Evolutionary conservation across 176 grass and related monocot genomes (phyloP), one percentile per base, ranked within the genome.

Genomic region (Bolboschoenus planiculmis): DNA sequence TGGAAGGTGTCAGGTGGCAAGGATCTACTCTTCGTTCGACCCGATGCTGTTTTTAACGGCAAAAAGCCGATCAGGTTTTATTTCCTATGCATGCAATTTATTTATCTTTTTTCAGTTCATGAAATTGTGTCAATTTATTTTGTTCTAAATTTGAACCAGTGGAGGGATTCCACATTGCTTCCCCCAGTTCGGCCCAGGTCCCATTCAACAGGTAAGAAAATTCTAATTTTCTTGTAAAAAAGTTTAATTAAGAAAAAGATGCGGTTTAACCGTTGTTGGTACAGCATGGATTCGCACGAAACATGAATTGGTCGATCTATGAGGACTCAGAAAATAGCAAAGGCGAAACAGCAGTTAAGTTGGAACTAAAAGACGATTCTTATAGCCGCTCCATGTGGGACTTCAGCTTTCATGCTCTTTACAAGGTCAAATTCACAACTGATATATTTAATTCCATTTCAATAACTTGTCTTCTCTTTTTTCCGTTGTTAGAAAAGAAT

Each of bases 161-260:
- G 95, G 95, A 31, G 95, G 95, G 83, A 91, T 98, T 84, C 95
- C 95, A 87, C 95, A 98, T 87, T 98, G 95, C 86, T 97, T 98
- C 43, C 95, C 95, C 16, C 95, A 98, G 79, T 98, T 98, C 65
- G 95, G 95, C 62, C 95, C 95, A 48, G 92, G 95, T 23, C 43
- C 87, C 36, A 98, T 98, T 78, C 92, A 95, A 81, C 95, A 98
- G 92, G 92, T 95, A 85, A 76, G 42, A 75, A 51, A 60, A 75
- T 42, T 53, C 8, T 48, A 62, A 16, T 85, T 84, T 82, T 88
- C 26, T 74, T 6, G 71, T 77, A 21, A 59, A 21, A 21, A 44
- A 15, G 14, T 53, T 70, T 31, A 30, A 64, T 51, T 47, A 23
- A 21, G 21, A 50, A 54, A 16, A 62, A 30, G 26, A 31, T 0